Evolutionary conservation across 768 basidiomycete genomes (phyloP).

Genomic region (Suillus occidentalis): DNA sequence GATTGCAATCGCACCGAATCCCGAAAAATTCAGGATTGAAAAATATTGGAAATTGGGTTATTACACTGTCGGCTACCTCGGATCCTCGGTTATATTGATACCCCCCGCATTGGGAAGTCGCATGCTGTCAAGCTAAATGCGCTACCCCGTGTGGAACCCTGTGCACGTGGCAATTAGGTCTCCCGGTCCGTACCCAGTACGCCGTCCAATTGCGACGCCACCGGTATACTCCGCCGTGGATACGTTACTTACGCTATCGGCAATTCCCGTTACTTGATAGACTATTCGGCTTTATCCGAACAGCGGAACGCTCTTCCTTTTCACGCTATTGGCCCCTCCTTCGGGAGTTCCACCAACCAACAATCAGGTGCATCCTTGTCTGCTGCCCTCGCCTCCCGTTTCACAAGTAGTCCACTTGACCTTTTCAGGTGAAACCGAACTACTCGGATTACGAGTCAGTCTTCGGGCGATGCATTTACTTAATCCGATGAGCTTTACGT

Average conservation of each 20-base stretch:
- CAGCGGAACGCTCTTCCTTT: slow-evolving; percentile 2
- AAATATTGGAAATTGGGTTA: slow-evolving; percentile 31
- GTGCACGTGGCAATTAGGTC: slow-evolving; percentile 15
- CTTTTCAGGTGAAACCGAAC: background rate
- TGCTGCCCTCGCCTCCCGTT: too few species aligned
- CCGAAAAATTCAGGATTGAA: slow-evolving; percentile 24
- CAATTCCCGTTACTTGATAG: slow-evolving; percentile 1
- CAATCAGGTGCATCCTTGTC: background rate
- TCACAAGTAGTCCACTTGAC: too few species aligned
- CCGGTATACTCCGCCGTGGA: slow-evolving; percentile 27
- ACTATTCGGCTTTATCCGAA: slow-evolving; percentile 9
- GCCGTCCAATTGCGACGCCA: slow-evolving; percentile 22
- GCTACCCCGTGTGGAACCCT: slow-evolving; percentile 16
- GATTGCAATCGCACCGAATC: slow-evolving; percentile 26
- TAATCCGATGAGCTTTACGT: background rate
- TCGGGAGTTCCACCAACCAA: background rate
- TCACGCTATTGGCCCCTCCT: background rate
- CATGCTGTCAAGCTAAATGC: slow-evolving; percentile 26
- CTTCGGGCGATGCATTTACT: background rate
- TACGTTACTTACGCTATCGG: background rate
- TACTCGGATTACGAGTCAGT: background rate
- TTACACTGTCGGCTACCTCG: slow-evolving; percentile 34
- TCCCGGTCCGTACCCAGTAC: background rate
- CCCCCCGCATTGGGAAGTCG: slow-evolving; percentile 12
- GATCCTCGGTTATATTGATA: slow-evolving; percentile 26